Percentiles rank a stretch among this genome's conserved stretches.
phyloP scores from a whole-genome alignment of 2,329 filamentous ascomycete genomes.

The Endoconidiophora polonica region DNA sequence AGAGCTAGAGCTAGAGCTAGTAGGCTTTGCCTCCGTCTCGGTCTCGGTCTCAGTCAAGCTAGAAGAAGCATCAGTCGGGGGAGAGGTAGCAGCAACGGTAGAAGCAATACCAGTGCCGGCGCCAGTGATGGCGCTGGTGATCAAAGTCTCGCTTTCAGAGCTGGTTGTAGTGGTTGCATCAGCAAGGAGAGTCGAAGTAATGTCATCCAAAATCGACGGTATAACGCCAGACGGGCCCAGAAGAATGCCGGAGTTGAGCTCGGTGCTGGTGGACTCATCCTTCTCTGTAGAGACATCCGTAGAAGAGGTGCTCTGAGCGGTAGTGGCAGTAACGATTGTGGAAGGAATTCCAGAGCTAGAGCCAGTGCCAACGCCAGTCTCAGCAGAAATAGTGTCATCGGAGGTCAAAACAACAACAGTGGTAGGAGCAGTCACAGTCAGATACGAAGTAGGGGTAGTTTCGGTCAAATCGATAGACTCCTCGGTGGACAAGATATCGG shows the following conservation, averaged over 20 bases:
- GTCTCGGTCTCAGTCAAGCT: neutral
- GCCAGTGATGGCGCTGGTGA: slow-evolving; percentile 9
- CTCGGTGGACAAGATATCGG: neutral
- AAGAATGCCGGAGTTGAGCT: slow-evolving; percentile 15
- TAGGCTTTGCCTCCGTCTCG: neutral
- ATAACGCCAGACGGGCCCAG: slow-evolving; percentile 21
- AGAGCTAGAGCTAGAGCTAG: neutral
- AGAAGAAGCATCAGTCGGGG: no score
- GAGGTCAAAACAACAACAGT: slow-evolving; percentile 2
- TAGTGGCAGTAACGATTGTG: neutral
- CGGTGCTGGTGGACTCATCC: neutral
- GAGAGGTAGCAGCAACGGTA: neutral
- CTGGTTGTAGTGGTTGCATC: neutral
- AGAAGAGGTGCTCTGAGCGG: neutral
- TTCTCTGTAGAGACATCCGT: slow-evolving; percentile 13
- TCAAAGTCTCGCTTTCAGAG: slow-evolving; percentile 2
- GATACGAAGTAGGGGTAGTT: neutral
- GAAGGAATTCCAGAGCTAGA: neutral
- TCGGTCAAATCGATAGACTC: slow-evolving; percentile 13
- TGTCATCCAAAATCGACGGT: slow-evolving; percentile 13
- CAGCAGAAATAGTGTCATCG: slow-evolving; percentile 9
- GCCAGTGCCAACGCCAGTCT: neutral
- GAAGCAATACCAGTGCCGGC: slow-evolving; percentile 7
- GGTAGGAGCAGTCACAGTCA: neutral
- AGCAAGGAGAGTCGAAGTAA: neutral